Base-by-base conservation (phyloP, 2,329 filamentous ascomycete genomes). In the Podosphaera fusca region DNA sequence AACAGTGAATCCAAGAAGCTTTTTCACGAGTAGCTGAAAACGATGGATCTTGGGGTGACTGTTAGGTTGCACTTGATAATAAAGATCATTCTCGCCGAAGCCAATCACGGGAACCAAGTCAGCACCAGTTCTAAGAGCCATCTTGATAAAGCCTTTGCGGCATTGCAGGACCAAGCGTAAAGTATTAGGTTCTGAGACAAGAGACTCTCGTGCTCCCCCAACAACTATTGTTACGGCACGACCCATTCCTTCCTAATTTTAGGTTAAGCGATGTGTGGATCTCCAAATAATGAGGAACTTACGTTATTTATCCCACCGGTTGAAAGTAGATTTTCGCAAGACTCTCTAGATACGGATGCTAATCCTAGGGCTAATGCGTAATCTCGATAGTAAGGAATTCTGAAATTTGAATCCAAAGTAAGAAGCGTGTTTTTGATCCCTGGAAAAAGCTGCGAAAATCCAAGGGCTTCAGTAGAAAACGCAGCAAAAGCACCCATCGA, bases 181-280 rank as follows among this genome's bases (percentile, higher is more conserved):
- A 12, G 76, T 79, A 55, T 85, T 79, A 0, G 92, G 92, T 59
- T 84, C 80, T 0, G 90, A 87, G 67, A 95, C 87, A 2, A 98
- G 80, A 1, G 87, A 92, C 70, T 98, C 92, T 14, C 87, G 79
- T 3, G 92, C 92, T 7, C 92, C 92, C 55, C 92, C 92, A 49
- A 96, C 77, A 21, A 96, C 92, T 63, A 98, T 95, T 1, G 92
- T 95, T 58, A 96, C 94, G 54, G 86, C 89, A n/a, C 89, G 84
- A 14, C 92, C 89, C 81, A 89, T 90, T 33, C 89, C 90, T 65
- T 90, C 83, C 63, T 66, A 56, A 30, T 14, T 9, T 3, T 40
- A 7, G 53, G n/a, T 21, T 34, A n/a, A 34, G 8, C 7, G 33
- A n/a, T 33, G 6, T 21, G 12, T 12, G 21, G 6, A 7, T 7